These are phyloP conservation scores for Lumnitzera littorea DNA, from an alignment of 345 rosid genomes.

Conservation along the genomic window DNA sequence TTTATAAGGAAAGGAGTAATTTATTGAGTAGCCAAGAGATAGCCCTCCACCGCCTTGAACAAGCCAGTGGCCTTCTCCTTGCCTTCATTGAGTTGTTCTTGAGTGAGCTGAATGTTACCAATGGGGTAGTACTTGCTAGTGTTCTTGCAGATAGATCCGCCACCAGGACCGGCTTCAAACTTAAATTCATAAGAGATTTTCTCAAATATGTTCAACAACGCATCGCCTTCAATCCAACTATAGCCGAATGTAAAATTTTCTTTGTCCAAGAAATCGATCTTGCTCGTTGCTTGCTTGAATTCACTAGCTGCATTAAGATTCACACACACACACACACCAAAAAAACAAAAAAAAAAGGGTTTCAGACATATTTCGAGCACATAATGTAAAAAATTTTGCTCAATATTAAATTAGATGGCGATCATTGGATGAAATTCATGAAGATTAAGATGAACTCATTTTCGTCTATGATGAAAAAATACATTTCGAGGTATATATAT, in stretches of 20 bases:
- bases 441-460: too few species aligned
- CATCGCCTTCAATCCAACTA: conserved; percentile 14
- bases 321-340: too few species aligned
- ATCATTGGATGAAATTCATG: too few species aligned
- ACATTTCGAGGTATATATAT: too few species aligned
- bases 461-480: too few species aligned
- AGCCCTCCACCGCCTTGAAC: conserved; percentile 27
- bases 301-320: conserved; percentile 1
- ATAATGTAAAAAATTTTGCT: too few species aligned
- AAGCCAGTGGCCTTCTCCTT: conserved; percentile 15
- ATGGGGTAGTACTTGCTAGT: conserved; percentile 15
- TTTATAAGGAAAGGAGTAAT: too few species aligned
- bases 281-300: conserved; percentile 9
- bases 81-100: conserved; percentile 22
- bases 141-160: conserved; percentile 28
- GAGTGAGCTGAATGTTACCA: conserved; percentile 10
- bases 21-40: conserved; percentile 20
- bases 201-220: conserved; percentile 5
- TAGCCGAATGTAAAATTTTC: conserved; percentile 8
- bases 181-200: conserved; percentile 12
- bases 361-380: too few species aligned
- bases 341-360: too few species aligned
- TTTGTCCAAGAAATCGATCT: conserved; percentile 6
- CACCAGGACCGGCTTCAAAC: conserved; percentile 15
- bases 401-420: too few species aligned